phyloP scores from a whole-genome alignment of 495 filamentous ascomycete species.

The Neurospora sublineolata region DNA sequence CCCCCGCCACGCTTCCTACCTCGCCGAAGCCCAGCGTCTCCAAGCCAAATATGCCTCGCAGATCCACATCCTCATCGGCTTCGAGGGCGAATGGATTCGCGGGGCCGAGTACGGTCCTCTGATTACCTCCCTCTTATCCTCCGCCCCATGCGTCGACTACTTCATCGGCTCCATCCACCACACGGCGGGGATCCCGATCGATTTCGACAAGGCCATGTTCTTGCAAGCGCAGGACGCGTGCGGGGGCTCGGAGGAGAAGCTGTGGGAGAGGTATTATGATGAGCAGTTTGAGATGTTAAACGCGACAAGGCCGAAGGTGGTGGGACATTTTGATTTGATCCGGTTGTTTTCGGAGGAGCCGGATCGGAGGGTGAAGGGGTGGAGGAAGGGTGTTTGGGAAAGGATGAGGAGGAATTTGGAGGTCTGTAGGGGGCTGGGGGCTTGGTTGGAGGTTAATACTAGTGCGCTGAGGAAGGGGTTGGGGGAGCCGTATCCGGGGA shows the following conservation, averaged over 20 bases:
- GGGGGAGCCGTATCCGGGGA: constrained; percentile 76
- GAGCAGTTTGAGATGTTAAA: constrained; percentile 70
- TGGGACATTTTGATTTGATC: constrained; percentile 92
- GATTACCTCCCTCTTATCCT: constrained; percentile 43
- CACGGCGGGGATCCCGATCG: constrained; percentile 73
- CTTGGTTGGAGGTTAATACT: constrained; percentile 80
- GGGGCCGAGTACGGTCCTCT: constrained; percentile 43
- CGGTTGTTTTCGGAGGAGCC: constrained; percentile 63
- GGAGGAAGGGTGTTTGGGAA: constrained; percentile 54
- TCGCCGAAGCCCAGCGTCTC: constrained; percentile 58
- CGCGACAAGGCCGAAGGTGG: constrained; percentile 60
- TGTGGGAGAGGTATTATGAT: constrained; percentile 80
- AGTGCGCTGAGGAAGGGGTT: constrained; percentile 80
- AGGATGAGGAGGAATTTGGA: constrained; percentile 62
- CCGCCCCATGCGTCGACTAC: constrained; percentile 60
- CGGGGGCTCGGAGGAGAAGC: constrained; percentile 47
- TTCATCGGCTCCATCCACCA: constrained; percentile 91
- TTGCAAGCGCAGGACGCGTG: neutral
- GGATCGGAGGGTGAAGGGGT: constrained; percentile 39
- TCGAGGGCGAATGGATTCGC: constrained; percentile 88
- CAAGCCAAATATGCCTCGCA: constrained; percentile 53
- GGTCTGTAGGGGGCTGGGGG: constrained; percentile 58
- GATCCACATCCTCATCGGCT: constrained; percentile 77
- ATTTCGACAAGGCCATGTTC: constrained; percentile 65
- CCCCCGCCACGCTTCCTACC: constrained; percentile 59